Evolutionary conservation across 345 rosid species (phyloP), one percentile per base, ranked within the genome.

Genomic region (Lumnitzera racemosa): DNA sequence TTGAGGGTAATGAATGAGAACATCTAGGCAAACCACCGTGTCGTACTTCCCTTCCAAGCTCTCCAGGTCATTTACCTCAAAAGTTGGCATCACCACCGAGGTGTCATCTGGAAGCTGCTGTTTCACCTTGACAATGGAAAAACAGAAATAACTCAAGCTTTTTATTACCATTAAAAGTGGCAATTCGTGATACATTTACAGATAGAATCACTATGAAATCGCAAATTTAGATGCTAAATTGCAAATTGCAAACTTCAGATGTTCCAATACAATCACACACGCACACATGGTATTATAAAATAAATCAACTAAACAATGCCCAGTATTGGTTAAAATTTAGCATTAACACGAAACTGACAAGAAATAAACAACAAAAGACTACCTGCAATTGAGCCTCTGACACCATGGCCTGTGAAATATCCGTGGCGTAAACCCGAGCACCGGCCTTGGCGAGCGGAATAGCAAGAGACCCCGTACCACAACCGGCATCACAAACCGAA

Each of bases 371-470:
- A 16, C 13, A 11, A 3, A 11, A 2, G 1, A 31, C 67, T 66
- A 89, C 97, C 85, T 88, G 80, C 66, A 78, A 79, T 79, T 88
- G 68, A 46, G 99, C 99, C 74, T 94, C 97, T 2, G 90, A 78
- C 24, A 94, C 95, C 96, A 90, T 94, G 14, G 97, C 90, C 2
- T 97, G 87, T 14, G 97, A 94, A 67, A 94, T 94, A 64, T 90
- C 97, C 54, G 87, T 86, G 13, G 97, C 96, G 15, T 69, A 86
- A 51, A 94, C 99, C 50, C 80, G 27, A 2, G 99, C 96, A 0
- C 97, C 99, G 79, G 83, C 87, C 73, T 83, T 86, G 4, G 96
- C 92, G 47, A 94, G 73, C 4, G 97, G 99, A 67, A 86, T 84
- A 15, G 92, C 63, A 24, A 90, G 90, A 27, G 67, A 67, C 0